These are phyloP conservation scores for Parathielavia hyrcaniae DNA, from an alignment of 495 filamentous ascomycete genomes.

Conservation along the genomic window DNA sequence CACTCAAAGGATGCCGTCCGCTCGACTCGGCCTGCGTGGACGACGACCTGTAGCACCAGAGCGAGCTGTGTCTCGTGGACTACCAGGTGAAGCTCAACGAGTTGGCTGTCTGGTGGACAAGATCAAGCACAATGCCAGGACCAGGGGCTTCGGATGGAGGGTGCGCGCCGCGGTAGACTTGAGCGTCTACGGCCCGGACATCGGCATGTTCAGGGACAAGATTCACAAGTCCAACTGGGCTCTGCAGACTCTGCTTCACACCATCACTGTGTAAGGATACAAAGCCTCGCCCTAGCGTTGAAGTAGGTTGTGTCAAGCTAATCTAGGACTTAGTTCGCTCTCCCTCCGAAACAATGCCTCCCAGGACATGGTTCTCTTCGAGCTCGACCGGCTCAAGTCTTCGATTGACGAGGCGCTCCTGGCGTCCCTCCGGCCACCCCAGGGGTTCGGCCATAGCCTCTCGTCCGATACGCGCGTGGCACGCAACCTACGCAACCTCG, in stretches of 20 bases:
- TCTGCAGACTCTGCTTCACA: neutral
- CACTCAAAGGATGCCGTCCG: neutral
- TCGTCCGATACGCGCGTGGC: neutral
- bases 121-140: neutral
- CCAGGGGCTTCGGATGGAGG: neutral
- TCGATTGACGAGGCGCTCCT: neutral
- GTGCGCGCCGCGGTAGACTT: neutral
- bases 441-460: neutral
- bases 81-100: neutral
- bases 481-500: neutral
- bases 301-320: neutral
- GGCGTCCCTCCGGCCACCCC: neutral
- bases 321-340: neutral
- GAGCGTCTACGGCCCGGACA: neutral
- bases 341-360: neutral
- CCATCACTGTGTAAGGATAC: neutral
- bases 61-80: neutral
- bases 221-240: constrained; percentile 1
- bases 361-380: neutral
- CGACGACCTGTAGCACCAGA: neutral
- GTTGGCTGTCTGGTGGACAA: neutral
- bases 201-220: neutral
- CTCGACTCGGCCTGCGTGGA: neutral
- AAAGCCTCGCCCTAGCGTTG: neutral
- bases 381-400: neutral